Conservation (phyloP, 164 flowering plant genomes). For the Nymphaea thermarum region DNA sequence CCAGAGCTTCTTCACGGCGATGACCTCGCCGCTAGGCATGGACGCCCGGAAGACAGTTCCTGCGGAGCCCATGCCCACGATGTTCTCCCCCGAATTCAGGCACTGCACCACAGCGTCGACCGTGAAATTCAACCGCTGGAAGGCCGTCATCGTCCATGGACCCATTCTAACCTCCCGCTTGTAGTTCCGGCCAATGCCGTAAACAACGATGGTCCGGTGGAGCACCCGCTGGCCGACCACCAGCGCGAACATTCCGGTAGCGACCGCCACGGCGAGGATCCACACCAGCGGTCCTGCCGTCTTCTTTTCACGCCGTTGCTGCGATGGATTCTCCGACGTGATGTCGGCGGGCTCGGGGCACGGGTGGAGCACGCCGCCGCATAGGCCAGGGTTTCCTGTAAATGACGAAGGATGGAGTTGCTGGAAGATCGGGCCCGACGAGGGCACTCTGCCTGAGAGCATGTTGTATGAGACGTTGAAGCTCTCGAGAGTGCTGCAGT, state of each 20-base stretch:
- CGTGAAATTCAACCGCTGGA: conserved; percentile 82
- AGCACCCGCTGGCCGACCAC: conserved; percentile 56
- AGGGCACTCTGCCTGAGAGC: conserved; percentile 65
- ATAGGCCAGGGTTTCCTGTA: conserved; percentile 60
- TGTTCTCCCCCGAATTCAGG: conserved; percentile 44
- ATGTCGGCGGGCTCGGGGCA: conserved; percentile 22
- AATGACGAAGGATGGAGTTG: conserved; percentile 73
- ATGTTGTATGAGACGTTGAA: conserved; percentile 74
- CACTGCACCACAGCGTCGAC: conserved; percentile 78
- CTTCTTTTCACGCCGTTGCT: conserved; percentile 23
- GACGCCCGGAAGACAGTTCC: conserved; percentile 91
- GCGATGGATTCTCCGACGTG: conserved; percentile 5
- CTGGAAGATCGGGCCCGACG: conserved; percentile 42
- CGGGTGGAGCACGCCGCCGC: conserved; percentile 47
- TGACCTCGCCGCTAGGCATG: conserved; percentile 88
- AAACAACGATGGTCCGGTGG: conserved; percentile 11
- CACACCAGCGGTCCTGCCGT: conserved; percentile 67
- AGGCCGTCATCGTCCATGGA: conserved; percentile 80
- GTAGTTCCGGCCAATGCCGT: conserved; percentile 3
- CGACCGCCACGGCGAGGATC: conserved; percentile 75
- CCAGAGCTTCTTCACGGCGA: conserved; percentile 93
- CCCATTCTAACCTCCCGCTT: conserved; percentile 18
- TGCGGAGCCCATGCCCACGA: conserved; percentile 81
- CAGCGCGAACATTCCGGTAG: conserved; percentile 45
- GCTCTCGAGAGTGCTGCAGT: conserved; percentile 52